Evolutionary conservation across 352 stramenopile species (phyloP).

Genomic region (Bremia lactucae): DNA sequence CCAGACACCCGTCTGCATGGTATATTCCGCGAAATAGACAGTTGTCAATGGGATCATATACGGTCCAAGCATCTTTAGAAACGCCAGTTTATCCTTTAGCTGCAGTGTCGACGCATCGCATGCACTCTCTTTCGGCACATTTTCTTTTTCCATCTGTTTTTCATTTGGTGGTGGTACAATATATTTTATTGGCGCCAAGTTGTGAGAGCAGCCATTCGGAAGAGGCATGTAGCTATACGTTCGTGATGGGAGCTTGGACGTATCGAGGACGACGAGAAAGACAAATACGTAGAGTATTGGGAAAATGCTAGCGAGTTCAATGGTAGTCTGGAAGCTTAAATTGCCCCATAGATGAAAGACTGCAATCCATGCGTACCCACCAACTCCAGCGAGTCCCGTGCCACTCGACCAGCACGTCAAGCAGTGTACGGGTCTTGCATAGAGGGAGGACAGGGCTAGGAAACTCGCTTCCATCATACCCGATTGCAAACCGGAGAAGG

Average conservation of each 20-base stretch:
- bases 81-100: slow-evolving; percentile 43
- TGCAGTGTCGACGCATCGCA: slow-evolving; percentile 30
- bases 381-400: slow-evolving; percentile 87
- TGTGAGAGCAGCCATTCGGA: no score
- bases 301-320: slow-evolving; percentile 52
- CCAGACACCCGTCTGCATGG: slow-evolving; percentile 90
- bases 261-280: slow-evolving; percentile 59
- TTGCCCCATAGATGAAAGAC: slow-evolving; percentile 55
- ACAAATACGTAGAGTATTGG: slow-evolving; percentile 48
- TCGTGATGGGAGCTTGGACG: slow-evolving; percentile 26
- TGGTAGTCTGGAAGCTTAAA: slow-evolving; percentile 53
- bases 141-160: slow-evolving; percentile 9
- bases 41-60: slow-evolving; percentile 88
- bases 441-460: slow-evolving; percentile 79
- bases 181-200: no score
- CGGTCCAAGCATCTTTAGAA: slow-evolving; percentile 76
- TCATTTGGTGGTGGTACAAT: no score
- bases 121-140: slow-evolving; percentile 1
- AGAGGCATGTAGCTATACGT: slow-evolving; percentile 32
- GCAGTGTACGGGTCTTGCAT: slow-evolving; percentile 50
- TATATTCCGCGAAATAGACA: slow-evolving; percentile 92
- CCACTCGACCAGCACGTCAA: slow-evolving; percentile 89
- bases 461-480: slow-evolving; percentile 87
- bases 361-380: slow-evolving; percentile 85
- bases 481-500: slow-evolving; percentile 76